Evolutionary conservation across 441 rosid genomes (phyloP).

Genomic region (Aquilaria agallochum): DNA sequence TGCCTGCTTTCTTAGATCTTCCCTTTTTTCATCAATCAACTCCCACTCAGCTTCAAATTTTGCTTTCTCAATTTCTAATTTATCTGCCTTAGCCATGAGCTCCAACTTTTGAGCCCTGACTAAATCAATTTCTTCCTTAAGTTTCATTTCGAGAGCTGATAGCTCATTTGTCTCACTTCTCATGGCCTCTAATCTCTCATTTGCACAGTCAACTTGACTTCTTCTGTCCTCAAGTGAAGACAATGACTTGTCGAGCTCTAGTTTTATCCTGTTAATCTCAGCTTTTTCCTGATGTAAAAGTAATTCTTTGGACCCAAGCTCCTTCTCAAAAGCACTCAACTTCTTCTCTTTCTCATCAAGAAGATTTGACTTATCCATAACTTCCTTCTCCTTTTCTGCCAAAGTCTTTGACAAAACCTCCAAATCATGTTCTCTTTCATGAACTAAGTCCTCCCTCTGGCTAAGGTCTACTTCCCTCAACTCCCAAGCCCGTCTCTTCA

Average conservation of each 20-base stretch:
- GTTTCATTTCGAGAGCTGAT: constrained; percentile 65
- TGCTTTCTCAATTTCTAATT: constrained; percentile 69
- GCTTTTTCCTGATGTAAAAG: constrained; percentile 57
- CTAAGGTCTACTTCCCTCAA: constrained; percentile 77
- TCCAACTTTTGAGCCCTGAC: constrained; percentile 79
- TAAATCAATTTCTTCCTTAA: constrained; percentile 87
- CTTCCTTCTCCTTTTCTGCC: constrained; percentile 68
- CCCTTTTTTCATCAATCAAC: constrained; percentile 86
- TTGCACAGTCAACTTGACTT: constrained; percentile 60
- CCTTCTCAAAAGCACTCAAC: constrained; percentile 45
- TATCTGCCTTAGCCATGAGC: constrained; percentile 73
- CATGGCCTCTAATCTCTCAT: constrained; percentile 66
- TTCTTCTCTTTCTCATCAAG: constrained; percentile 62
- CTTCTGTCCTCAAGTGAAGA: constrained; percentile 59
- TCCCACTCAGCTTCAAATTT: constrained; percentile 97
- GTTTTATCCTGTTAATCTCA: constrained; percentile 43
- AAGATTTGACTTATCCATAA: constrained; percentile 40
- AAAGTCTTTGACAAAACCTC: constrained; percentile 55
- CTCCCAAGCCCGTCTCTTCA: constrained; percentile 86
- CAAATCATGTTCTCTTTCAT: constrained; percentile 80
- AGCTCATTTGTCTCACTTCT: constrained; percentile 70
- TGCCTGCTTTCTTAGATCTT: constrained; percentile 64
- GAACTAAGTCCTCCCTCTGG: constrained; percentile 57
- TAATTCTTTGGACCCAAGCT: constrained; percentile 33
- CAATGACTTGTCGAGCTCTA: constrained; percentile 59